phyloP scores from a whole-genome alignment of 225 moss, liverwort and hornwort genomes.

The Thuidium tamariscinum region DNA sequence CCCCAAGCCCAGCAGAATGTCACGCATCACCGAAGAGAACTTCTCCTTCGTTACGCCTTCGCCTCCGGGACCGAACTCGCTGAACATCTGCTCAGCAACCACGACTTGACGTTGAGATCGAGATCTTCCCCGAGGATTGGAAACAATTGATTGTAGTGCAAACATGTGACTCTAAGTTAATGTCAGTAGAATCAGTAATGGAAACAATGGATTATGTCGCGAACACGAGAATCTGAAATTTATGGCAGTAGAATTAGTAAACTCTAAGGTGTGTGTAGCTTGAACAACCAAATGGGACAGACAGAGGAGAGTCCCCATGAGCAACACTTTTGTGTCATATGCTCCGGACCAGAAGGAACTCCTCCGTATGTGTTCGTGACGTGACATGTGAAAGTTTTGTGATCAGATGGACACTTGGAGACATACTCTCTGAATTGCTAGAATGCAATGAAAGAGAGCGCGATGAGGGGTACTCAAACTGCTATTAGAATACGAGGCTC shows the following conservation, averaged over 20 bases:
- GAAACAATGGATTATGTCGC: background rate
- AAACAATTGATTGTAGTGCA: background rate
- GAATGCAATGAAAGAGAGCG: background rate
- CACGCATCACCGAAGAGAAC: conserved; percentile 52
- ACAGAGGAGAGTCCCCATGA: background rate
- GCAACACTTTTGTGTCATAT: background rate
- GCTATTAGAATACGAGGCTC: background rate
- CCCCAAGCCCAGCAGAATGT: conserved; percentile 63
- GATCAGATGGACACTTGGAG: background rate
- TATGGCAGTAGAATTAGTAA: background rate
- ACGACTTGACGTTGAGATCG: background rate
- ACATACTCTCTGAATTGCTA: background rate
- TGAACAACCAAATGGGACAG: background rate
- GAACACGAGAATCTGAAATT: too few relatives aligned
- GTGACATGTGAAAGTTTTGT: too few relatives aligned
- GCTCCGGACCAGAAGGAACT: background rate
- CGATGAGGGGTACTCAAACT: background rate
- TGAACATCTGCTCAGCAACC: conserved; percentile 41
- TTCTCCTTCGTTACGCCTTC: conserved; percentile 40
- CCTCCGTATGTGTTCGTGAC: background rate
- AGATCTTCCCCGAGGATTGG: background rate
- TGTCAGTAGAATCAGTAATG: background rate
- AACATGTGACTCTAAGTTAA: background rate
- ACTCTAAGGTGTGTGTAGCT: background rate
- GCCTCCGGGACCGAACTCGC: conserved; percentile 40